These are phyloP conservation scores for Schizochytrium sp. DNA, from an alignment of 108 stramenopile species.

Conservation along the genomic window DNA sequence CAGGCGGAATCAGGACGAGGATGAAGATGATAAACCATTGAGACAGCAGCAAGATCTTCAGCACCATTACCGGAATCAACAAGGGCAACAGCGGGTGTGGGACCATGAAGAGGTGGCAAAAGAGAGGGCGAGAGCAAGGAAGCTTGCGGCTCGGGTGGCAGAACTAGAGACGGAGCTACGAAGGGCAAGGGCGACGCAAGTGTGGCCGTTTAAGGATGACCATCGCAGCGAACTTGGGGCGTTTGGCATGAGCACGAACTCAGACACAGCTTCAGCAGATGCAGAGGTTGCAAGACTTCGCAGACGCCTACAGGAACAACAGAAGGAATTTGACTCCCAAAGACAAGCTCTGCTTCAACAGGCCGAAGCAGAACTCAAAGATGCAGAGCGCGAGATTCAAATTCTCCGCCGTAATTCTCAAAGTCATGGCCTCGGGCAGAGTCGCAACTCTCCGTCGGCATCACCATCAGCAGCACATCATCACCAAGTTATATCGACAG, in stretches of 20 bases:
- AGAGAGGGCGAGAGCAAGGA: conserved; percentile 3
- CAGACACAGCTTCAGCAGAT: neutral
- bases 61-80: too few relatives aligned
- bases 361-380: conserved; percentile 38
- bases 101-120: neutral
- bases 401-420: neutral
- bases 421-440: too few relatives aligned
- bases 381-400: conserved; percentile 35
- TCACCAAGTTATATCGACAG: neutral
- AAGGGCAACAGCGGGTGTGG: neutral
- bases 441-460: too few relatives aligned
- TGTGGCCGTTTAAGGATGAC: conserved; percentile 52
- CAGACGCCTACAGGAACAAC: conserved; percentile 20
- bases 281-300: conserved; percentile 20
- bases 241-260: conserved; percentile 53
- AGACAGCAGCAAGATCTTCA: too few relatives aligned
- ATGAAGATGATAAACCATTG: too few relatives aligned
- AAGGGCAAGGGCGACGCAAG: conserved; percentile 7
- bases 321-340: neutral
- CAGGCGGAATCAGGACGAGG: too few relatives aligned
- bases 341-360: neutral
- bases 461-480: too few relatives aligned
- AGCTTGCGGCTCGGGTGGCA: conserved; percentile 25
- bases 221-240: conserved; percentile 27
- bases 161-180: conserved; percentile 49